Conservation (phyloP, 1,284 basidiomycete species). For the Trichosporon sp. region DNA sequence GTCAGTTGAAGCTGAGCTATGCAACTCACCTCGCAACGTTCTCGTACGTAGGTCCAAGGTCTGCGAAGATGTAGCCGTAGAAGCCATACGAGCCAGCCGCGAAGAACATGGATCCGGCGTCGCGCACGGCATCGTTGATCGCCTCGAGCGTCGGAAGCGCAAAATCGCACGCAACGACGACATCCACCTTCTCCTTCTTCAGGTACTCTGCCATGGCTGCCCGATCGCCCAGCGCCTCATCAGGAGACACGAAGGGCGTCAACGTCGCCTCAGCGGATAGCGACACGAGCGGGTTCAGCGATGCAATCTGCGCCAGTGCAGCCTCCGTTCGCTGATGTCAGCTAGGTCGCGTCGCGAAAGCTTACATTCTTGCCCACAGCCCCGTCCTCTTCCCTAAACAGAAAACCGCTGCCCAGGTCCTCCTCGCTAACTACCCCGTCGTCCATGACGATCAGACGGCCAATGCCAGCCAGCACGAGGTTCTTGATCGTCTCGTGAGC, state of each 20-base stretch:
- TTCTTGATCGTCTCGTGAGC: conserved; percentile 98
- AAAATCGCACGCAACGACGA: conserved; percentile 78
- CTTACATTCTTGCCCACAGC: conserved; percentile 72
- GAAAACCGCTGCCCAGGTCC: conserved; percentile 87
- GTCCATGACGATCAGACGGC: conserved; percentile 55
- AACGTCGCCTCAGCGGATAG: conserved; percentile 60
- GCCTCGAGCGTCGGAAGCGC: conserved; percentile 59
- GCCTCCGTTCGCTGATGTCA: conserved; percentile 67
- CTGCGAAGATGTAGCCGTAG: conserved; percentile 88
- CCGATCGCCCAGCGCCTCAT: conserved; percentile 29
- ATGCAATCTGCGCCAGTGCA: conserved; percentile 74
- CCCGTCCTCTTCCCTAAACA: conserved; percentile 81
- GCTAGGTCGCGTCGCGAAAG: not conserved
- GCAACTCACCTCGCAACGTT: conserved; percentile 69
- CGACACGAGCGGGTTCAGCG: conserved; percentile 84
- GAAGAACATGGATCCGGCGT: conserved; percentile 71
- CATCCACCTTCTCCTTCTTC: conserved; percentile 57
- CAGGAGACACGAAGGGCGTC: conserved; percentile 50
- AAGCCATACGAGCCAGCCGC: conserved; percentile 84
- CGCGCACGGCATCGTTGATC: conserved; percentile 70
- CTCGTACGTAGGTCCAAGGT: conserved; percentile 70
- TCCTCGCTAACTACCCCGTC: conserved; percentile 52
- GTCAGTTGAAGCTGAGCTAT: not conserved
- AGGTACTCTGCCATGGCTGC: conserved; percentile 60
- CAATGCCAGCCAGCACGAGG: conserved; percentile 57